These are phyloP conservation scores for Sphaerulina populicola DNA, from an alignment of 2,329 filamentous ascomycete species.

Conservation along the genomic window DNA sequence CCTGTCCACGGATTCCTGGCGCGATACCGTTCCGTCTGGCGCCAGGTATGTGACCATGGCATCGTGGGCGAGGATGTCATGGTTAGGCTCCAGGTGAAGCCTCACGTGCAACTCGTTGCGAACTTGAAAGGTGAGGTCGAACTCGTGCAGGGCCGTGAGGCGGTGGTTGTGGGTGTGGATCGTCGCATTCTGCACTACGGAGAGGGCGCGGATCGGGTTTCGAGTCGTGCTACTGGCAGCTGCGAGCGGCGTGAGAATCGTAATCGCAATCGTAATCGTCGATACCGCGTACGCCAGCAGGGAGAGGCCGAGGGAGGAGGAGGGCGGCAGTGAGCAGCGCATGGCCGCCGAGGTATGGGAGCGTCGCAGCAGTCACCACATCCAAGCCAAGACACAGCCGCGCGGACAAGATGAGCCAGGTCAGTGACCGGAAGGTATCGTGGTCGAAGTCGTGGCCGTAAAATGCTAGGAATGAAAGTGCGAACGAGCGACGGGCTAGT, in stretches of 20 bases:
- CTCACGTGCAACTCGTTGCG: constrained; percentile 61
- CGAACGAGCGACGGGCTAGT: too few species aligned
- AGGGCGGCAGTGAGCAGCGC: constrained; percentile 9
- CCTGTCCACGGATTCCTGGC: constrained; percentile 62
- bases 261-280: neutral
- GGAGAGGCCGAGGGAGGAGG: neutral
- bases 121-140: constrained; percentile 75
- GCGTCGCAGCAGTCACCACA: too few species aligned
- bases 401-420: too few species aligned
- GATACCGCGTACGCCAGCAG: constrained; percentile 17
- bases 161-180: constrained; percentile 72
- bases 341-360: constrained; percentile 13
- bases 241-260: constrained; percentile 19
- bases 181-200: constrained; percentile 62
- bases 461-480: too few species aligned
- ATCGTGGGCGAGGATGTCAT: constrained; percentile 74
- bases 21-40: constrained; percentile 58
- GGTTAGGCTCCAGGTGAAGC: constrained; percentile 76
- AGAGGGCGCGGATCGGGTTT: constrained; percentile 67
- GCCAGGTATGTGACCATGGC: constrained; percentile 66
- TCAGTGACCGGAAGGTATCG: too few species aligned
- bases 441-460: too few species aligned
- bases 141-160: constrained; percentile 70
- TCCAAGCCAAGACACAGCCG: too few species aligned
- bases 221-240: constrained; percentile 54